phyloP scores from a whole-genome alignment of 306 rosid species.

The Cyclanthera cordifolia region DNA sequence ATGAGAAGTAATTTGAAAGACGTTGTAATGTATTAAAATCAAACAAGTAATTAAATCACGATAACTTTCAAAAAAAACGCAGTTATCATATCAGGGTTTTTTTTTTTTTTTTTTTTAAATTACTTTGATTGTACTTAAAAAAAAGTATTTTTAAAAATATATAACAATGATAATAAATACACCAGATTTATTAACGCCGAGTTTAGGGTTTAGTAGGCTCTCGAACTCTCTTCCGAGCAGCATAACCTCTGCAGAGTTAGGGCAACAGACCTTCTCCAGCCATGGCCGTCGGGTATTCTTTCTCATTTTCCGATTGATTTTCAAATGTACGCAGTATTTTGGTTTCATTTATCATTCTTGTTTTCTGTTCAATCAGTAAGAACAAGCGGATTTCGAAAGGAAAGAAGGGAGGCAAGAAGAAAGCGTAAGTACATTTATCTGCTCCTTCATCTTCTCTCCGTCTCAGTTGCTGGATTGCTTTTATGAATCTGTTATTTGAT shows the following conservation, averaged over 20 bases:
- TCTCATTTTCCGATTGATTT: not conserved
- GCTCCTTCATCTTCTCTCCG: not conserved
- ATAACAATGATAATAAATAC: not conserved
- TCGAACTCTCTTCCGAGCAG: not conserved
- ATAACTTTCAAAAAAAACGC: too few relatives aligned
- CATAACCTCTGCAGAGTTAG: not conserved
- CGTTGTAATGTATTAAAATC: too few relatives aligned
- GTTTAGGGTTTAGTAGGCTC: constrained; percentile 28
- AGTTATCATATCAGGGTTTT: too few relatives aligned
- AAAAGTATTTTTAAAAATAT: not conserved
- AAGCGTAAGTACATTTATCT: constrained; percentile 40
- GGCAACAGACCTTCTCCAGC: constrained; percentile 10
- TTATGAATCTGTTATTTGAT: not conserved
- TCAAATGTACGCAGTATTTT: not conserved
- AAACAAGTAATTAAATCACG: too few relatives aligned
- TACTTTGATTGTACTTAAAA: too few relatives aligned
- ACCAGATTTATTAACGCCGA: constrained; percentile 8
- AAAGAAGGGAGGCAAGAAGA: constrained; percentile 97
- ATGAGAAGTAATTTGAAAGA: too few relatives aligned
- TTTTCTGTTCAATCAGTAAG: constrained; percentile 31
- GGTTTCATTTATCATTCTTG: not conserved
- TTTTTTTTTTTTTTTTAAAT: too few relatives aligned
- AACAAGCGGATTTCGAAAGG: constrained; percentile 94
- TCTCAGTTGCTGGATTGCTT: not conserved
- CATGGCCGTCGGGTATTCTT: constrained; percentile 65